Conservation (phyloP, 2,329 filamentous ascomycete species). For the Colletotrichum gigasporum region DNA sequence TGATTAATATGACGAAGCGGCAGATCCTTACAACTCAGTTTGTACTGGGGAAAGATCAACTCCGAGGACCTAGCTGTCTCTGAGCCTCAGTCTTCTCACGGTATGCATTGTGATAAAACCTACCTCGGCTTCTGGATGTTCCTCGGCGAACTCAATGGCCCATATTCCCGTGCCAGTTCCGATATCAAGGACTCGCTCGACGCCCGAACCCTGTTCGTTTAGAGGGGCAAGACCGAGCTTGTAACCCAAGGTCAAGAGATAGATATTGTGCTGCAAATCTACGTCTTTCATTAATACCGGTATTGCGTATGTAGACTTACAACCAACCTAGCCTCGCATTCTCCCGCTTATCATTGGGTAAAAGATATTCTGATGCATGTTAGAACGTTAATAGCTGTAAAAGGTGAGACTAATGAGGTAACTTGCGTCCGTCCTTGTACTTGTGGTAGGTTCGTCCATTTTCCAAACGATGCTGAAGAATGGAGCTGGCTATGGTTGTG, state of each 20-base stretch:
- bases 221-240: constrained; percentile 41
- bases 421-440: constrained; percentile 38
- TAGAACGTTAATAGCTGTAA: neutral
- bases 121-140: constrained; percentile 36
- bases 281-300: neutral
- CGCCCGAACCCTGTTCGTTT: constrained; percentile 10
- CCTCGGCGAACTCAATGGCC: constrained; percentile 32
- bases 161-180: constrained; percentile 20
- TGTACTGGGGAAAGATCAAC: constrained; percentile 46
- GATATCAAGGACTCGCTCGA: constrained; percentile 33
- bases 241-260: constrained; percentile 41
- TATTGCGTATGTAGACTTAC: neutral
- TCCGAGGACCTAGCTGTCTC: constrained; percentile 33
- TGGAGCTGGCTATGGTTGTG: neutral
- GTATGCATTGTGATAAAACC: neutral
- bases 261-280: constrained; percentile 48
- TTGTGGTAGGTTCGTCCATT: constrained; percentile 40
- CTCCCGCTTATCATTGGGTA: constrained; percentile 38
- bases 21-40: constrained; percentile 36
- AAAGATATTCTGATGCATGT: constrained; percentile 35
- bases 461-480: constrained; percentile 35
- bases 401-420: neutral
- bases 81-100: neutral
- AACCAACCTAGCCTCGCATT: constrained; percentile 37
- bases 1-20: neutral